Evolutionary conservation across 768 basidiomycete species (phyloP).

Genomic region (Psilocybe cubensis): DNA sequence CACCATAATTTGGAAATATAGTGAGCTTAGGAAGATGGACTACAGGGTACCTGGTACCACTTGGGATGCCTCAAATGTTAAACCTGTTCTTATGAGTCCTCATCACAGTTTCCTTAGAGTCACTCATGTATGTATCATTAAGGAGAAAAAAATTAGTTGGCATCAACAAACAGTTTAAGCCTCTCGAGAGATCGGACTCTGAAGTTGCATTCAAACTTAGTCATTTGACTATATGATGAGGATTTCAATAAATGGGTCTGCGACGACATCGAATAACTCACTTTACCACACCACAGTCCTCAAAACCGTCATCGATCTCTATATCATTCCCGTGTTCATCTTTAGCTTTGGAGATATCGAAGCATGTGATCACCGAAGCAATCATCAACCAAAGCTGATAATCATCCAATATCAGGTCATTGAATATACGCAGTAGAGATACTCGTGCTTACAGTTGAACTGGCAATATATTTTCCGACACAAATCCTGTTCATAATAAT

Average conservation of each 20-base stretch:
- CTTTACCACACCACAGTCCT: conserved; percentile 11
- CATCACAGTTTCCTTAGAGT: too few relatives aligned
- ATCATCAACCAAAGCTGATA: conserved; percentile 22
- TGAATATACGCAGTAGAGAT: background rate
- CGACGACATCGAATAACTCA: background rate
- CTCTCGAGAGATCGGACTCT: background rate
- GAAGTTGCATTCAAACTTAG: background rate
- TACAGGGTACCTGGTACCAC: too few relatives aligned
- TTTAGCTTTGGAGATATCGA: conserved; percentile 35
- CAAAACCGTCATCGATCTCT: conserved; percentile 20
- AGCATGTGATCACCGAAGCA: conserved; percentile 28
- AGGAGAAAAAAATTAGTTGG: background rate
- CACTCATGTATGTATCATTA: too few relatives aligned
- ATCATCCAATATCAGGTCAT: background rate
- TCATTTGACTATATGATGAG: background rate
- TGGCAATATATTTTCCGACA: conserved; percentile 9
- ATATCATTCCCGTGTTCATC: conserved; percentile 37
- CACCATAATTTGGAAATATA: too few relatives aligned
- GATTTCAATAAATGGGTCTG: background rate
- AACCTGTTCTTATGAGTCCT: too few relatives aligned
- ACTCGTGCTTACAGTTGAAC: conserved; percentile 5
- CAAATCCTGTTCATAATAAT: conserved; percentile 14
- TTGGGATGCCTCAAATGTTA: too few relatives aligned
- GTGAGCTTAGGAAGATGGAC: too few relatives aligned
- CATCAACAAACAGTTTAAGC: background rate